Evolutionary conservation across 371 early-diverging fungal species (phyloP).

Genomic region (Mortierella sp.): DNA sequence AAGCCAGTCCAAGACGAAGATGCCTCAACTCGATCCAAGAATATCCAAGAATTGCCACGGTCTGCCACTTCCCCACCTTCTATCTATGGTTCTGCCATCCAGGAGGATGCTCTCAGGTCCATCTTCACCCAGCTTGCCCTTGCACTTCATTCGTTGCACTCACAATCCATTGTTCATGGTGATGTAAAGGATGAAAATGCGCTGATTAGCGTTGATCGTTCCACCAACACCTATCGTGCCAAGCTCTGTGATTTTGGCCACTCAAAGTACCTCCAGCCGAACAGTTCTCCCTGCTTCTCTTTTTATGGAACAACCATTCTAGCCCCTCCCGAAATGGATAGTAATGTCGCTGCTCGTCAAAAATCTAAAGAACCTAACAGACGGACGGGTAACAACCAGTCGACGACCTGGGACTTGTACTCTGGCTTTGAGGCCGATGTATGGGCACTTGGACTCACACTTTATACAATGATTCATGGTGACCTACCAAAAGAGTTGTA

Average conservation of each 20-base stretch:
- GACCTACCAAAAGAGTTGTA: constrained; percentile 45
- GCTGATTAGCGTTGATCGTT: constrained; percentile 30
- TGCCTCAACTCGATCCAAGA: constrained; percentile 35
- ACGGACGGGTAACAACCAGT: constrained; percentile 12
- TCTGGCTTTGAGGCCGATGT: constrained; percentile 52
- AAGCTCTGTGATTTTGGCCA: constrained; percentile 56
- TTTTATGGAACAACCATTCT: constrained; percentile 51
- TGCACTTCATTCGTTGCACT: constrained; percentile 44
- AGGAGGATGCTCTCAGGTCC: constrained; percentile 28
- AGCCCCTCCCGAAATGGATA: constrained; percentile 55
- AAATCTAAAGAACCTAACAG: constrained; percentile 20
- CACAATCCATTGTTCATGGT: constrained; percentile 45
- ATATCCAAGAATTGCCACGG: constrained; percentile 24
- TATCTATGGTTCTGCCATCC: constrained; percentile 30
- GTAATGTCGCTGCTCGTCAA: constrained; percentile 29
- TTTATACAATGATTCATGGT: constrained; percentile 50
- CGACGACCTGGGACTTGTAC: constrained; percentile 25
- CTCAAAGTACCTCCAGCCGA: constrained; percentile 30
- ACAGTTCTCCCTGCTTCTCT: constrained; percentile 25
- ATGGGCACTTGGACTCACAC: constrained; percentile 45
- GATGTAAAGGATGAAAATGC: constrained; percentile 56
- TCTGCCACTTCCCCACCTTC: constrained; percentile 9
- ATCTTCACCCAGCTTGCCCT: constrained; percentile 43
- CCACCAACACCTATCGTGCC: constrained; percentile 29
- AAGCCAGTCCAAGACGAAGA: constrained; percentile 29